A percentile compares a stretch with the other conserved stretches of the same genome.
Evolutionary conservation across 495 filamentous ascomycete genomes (phyloP).

Genomic region (Glonium stellatum): DNA sequence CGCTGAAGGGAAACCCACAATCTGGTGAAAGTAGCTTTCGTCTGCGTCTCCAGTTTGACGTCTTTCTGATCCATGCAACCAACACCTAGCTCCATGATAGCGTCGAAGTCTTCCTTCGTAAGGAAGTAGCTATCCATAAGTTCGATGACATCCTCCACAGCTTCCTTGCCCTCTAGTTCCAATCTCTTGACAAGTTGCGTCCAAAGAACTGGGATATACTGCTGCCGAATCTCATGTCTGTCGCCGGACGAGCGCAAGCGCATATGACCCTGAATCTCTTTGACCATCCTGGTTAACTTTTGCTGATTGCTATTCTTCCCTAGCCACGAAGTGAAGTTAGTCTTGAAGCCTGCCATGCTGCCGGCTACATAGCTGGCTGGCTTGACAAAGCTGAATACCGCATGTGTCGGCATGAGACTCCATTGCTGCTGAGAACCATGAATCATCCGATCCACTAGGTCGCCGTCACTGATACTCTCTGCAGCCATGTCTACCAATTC

Average conservation of each 20-base stretch:
- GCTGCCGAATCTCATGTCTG: slow-evolving; percentile 85
- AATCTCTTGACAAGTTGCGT: slow-evolving; percentile 60
- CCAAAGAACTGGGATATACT: slow-evolving; percentile 91
- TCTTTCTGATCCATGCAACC: slow-evolving; percentile 68
- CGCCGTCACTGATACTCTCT: slow-evolving; percentile 92
- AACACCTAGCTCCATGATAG: slow-evolving; percentile 82
- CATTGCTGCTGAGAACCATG: slow-evolving; percentile 97
- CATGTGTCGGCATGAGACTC: slow-evolving; percentile 95
- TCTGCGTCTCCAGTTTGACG: slow-evolving; percentile 73
- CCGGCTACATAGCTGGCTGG: slow-evolving; percentile 89
- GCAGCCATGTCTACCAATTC: slow-evolving; percentile 82
- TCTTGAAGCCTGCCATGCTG: slow-evolving; percentile 50
- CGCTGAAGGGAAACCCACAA: slow-evolving; percentile 43
- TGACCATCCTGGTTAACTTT: slow-evolving; percentile 77
- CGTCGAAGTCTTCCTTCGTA: slow-evolving; percentile 92
- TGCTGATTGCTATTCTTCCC: slow-evolving; percentile 87
- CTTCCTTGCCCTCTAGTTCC: slow-evolving; percentile 35
- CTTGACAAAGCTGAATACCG: slow-evolving; percentile 89
- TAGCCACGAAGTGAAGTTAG: slow-evolving; percentile 79
- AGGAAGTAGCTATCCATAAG: slow-evolving; percentile 97
- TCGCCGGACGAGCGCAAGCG: slow-evolving; percentile 87
- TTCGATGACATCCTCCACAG: slow-evolving; percentile 51
- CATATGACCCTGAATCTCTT: slow-evolving; percentile 97
- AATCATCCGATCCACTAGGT: slow-evolving; percentile 96
- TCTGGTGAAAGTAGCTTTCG: slow-evolving; percentile 84